Percentiles rank a stretch among this genome's conserved stretches.
phyloP scores from a whole-genome alignment of 768 basidiomycete species.

The Rhizopogon rudus region DNA sequence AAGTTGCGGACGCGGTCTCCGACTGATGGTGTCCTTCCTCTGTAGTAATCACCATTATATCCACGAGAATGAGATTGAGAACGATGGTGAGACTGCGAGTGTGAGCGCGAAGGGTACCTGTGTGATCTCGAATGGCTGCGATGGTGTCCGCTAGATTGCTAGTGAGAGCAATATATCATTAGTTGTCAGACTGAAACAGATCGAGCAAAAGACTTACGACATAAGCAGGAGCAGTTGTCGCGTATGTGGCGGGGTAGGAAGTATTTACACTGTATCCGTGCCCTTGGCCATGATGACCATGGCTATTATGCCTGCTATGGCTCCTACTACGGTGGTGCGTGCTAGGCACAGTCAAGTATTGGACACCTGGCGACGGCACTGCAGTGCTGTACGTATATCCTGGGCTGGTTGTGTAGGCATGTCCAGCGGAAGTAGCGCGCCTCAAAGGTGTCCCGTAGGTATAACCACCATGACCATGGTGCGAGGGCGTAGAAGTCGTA shows the following conservation, averaged over 20 bases:
- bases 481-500: slow-evolving; percentile 1
- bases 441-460: slow-evolving; percentile 6
- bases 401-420: slow-evolving; percentile 1
- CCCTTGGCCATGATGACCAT: slow-evolving; percentile 2
- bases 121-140: slow-evolving; percentile 14
- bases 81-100: slow-evolving; percentile 2
- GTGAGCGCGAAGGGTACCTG: slow-evolving; percentile 7
- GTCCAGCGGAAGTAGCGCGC: slow-evolving; percentile 7
- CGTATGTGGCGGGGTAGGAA: slow-evolving; percentile 6
- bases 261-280: slow-evolving; percentile 4
- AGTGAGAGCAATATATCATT: background rate
- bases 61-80: slow-evolving; percentile 5
- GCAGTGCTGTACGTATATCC: background rate
- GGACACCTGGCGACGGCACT: background rate
- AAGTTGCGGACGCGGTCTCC: slow-evolving; percentile 34
- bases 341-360: slow-evolving; percentile 9
- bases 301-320: slow-evolving; percentile 6
- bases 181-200: background rate
- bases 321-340: slow-evolving; percentile 14
- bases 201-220: slow-evolving; percentile 8
- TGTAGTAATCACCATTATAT: slow-evolving; percentile 2
- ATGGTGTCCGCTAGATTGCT: slow-evolving; percentile 18
- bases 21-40: slow-evolving; percentile 18
- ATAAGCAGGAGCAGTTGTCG: slow-evolving; percentile 2
- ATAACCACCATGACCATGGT: background rate